Evolutionary conservation across 2,329 filamentous ascomycete species (phyloP).

Genomic region (Neopestalotiopsis sp.): DNA sequence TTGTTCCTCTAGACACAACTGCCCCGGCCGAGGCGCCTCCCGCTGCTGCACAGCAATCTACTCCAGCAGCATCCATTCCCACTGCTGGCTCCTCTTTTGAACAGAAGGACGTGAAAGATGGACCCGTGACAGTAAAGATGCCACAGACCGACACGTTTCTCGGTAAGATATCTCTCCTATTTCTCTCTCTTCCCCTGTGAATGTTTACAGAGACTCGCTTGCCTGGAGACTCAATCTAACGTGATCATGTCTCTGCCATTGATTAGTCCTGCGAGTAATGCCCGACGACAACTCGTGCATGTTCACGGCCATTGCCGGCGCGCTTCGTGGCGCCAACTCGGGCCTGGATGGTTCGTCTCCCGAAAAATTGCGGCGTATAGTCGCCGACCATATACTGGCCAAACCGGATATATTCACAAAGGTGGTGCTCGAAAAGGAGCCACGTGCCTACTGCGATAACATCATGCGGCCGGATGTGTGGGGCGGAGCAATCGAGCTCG

Average conservation of each 20-base stretch:
- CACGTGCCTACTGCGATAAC: constrained; percentile 79
- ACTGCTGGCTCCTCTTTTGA: constrained; percentile 13
- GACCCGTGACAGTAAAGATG: constrained; percentile 17
- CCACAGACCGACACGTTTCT: constrained; percentile 16
- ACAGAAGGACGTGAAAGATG: constrained; percentile 29
- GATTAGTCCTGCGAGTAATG: constrained; percentile 86
- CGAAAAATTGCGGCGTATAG: constrained; percentile 70
- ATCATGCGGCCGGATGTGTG: constrained; percentile 83
- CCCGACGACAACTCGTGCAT: constrained; percentile 95
- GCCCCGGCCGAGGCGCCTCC: constrained; percentile 16
- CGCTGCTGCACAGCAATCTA: constrained; percentile 18
- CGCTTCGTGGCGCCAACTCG: constrained; percentile 66
- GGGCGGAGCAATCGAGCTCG: constrained; percentile 91
- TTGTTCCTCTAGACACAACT: constrained; percentile 48
- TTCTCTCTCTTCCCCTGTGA: background rate
- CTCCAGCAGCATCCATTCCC: constrained; percentile 7
- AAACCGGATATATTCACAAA: constrained; percentile 76
- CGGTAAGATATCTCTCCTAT: constrained; percentile 5
- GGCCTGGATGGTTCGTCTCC: constrained; percentile 35
- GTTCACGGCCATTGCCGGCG: constrained; percentile 86
- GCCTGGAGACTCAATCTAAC: background rate
- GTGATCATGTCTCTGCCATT: too few species aligned
- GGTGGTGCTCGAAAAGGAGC: constrained; percentile 76
- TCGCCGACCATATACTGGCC: constrained; percentile 78
- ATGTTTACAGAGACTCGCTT: background rate